Percentiles rank a stretch among this genome's conserved stretches.
These are phyloP conservation scores for Raphanus raphanistrum DNA, from an alignment of 345 rosid genomes.

Conservation along the genomic window DNA sequence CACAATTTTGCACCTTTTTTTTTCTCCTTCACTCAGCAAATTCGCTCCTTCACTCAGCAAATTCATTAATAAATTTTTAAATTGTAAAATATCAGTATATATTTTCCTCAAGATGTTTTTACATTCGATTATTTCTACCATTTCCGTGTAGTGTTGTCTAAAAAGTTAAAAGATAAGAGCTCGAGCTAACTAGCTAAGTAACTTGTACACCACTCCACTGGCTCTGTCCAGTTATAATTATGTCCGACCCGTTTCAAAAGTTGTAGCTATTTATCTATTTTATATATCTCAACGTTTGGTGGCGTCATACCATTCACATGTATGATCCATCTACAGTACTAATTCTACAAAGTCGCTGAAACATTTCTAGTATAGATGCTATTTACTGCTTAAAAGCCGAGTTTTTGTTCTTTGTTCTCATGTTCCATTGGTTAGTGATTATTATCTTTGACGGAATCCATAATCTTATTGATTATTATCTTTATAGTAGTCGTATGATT, in stretches of 20 bases:
- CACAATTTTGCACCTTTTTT: background rate
- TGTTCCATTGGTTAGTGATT: background rate
- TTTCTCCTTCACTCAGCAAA: background rate
- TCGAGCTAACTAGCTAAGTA: slow-evolving; percentile 17
- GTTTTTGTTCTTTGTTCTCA: background rate
- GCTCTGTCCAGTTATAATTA: slow-evolving; percentile 31
- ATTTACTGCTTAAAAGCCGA: background rate
- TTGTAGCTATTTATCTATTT: background rate
- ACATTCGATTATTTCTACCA: background rate
- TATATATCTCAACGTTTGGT: slow-evolving; percentile 8
- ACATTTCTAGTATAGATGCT: background rate
- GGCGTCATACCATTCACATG: slow-evolving; percentile 7
- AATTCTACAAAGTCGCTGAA: background rate
- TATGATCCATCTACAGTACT: background rate
- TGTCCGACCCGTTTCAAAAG: slow-evolving; percentile 23
- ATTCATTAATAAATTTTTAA: background rate
- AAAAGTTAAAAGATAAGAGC: background rate
- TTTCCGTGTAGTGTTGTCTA: background rate
- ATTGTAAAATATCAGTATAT: background rate
- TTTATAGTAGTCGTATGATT: background rate
- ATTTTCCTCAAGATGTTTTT: background rate
- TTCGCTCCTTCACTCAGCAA: background rate
- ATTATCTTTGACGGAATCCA: background rate
- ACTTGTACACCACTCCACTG: slow-evolving; percentile 27
- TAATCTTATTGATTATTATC: background rate